Conservation (phyloP, 2,329 filamentous ascomycete species). For the Myriosclerotinia duriaeana region DNA sequence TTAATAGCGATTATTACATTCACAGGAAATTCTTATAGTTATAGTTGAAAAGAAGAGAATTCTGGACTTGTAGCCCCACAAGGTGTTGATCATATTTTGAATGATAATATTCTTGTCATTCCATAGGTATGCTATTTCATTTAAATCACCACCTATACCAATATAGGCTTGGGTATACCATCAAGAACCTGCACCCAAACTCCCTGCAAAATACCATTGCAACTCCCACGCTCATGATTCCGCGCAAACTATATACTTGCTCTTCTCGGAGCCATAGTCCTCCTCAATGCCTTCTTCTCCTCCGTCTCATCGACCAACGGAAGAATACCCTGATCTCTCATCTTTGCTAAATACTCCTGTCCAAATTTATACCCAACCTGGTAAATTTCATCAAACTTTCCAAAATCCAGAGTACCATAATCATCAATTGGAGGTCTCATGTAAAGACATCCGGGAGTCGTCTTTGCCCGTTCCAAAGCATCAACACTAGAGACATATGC, state of each 20-base stretch:
- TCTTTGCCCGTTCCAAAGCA: constrained; percentile 90
- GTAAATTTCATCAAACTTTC: constrained; percentile 97
- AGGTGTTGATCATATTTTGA: too few relatives aligned
- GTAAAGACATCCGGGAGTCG: constrained; percentile 85
- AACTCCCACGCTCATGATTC: not conserved
- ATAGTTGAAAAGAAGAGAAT: not conserved
- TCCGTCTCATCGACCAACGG: constrained; percentile 69
- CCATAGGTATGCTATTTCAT: not conserved
- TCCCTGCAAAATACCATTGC: not conserved
- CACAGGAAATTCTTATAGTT: not conserved
- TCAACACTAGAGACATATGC: constrained; percentile 96
- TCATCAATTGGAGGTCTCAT: constrained; percentile 93
- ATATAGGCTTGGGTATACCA: constrained; percentile 15
- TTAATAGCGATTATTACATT: not conserved
- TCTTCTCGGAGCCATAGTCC: constrained; percentile 76
- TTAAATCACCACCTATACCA: not conserved
- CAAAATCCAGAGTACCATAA: constrained; percentile 94
- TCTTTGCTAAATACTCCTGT: constrained; percentile 71
- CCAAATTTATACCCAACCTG: constrained; percentile 84
- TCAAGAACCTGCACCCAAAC: constrained; percentile 7
- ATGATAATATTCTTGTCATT: not conserved
- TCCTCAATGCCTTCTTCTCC: constrained; percentile 71
- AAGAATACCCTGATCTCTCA: constrained; percentile 77
- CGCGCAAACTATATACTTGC: constrained; percentile 62
- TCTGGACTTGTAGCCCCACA: too few relatives aligned